Percentiles rank a stretch among this genome's conserved stretches.
Evolutionary conservation across 331 rosid genomes (phyloP).

Genomic region (Dryas integrifolia): DNA sequence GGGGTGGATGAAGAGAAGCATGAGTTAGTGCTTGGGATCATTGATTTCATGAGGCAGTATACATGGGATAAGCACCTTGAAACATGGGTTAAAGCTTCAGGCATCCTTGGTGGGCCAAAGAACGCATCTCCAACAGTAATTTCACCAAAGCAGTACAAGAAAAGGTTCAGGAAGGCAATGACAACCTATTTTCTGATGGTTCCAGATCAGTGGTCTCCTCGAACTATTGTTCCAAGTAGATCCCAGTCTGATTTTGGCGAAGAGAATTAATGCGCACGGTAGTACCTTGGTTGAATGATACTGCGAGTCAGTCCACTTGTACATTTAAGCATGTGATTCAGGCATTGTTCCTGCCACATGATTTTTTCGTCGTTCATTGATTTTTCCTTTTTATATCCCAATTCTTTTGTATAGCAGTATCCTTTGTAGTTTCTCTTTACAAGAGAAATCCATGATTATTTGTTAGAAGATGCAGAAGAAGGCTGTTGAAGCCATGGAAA

Average conservation of each 20-base stretch:
- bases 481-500: slow-evolving; percentile 52
- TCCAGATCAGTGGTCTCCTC: slow-evolving; percentile 95
- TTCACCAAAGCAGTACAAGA: slow-evolving; percentile 92
- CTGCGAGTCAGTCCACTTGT: slow-evolving; percentile 35
- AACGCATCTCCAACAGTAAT: slow-evolving; percentile 85
- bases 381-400: slow-evolving; percentile 27
- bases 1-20: slow-evolving; percentile 95
- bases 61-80: slow-evolving; percentile 99
- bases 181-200: slow-evolving; percentile 91
- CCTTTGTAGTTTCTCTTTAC: slow-evolving; percentile 32
- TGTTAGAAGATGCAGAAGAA: slow-evolving; percentile 49
- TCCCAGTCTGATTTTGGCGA: slow-evolving; percentile 71
- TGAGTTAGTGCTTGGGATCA: slow-evolving; percentile 86
- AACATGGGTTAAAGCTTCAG: slow-evolving; percentile 94
- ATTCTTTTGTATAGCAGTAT: slow-evolving; percentile 43
- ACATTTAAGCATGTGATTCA: slow-evolving; percentile 37
- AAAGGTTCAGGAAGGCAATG: slow-evolving; percentile 98
- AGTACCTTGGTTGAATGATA: slow-evolving; percentile 50
- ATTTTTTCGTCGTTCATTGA: slow-evolving; percentile 15
- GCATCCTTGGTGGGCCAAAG: slow-evolving; percentile 89
- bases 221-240: slow-evolving; percentile 45
- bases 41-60: slow-evolving; percentile 96
- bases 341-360: slow-evolving; percentile 33
- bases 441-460: slow-evolving; percentile 37
- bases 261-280: slow-evolving; percentile 42